Evolutionary conservation across 257 asterid genomes (phyloP), one percentile per base, ranked within the genome.

Genomic region (Capsicum rhomboideum): DNA sequence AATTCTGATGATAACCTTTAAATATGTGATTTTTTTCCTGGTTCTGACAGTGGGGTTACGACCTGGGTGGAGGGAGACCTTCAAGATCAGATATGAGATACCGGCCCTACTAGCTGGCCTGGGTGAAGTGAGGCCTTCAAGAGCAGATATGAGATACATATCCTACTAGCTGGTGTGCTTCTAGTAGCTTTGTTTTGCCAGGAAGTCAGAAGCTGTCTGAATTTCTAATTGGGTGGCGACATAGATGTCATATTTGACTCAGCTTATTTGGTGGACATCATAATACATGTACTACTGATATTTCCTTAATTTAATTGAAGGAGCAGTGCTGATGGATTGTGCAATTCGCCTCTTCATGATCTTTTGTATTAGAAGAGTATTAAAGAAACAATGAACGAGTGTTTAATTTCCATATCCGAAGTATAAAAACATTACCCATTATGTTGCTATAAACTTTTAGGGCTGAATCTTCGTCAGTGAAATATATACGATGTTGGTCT

Each of bases 41-140:
- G 79, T 58, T 29, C 75, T 83, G 89, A 85, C 95, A 97, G 99
- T 95, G 99, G 99, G 97, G 99, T 78, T 95, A 93, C 71, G 97
- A 91, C 82, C 74, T 87, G 86, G 83, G 88, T 61, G 85, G 91
- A 44, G 88, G 91, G 31, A 93, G 99, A 85, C 94, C 99, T 81
- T 87, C 98, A 18, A 95, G 99, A 31, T 79, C 97, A 52, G 98
- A 95, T 91, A 77, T 89, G 88, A 90, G 99, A 87, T 97, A 93
- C 72, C 87, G 99, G 87, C 99, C 99, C 40, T 95, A 95, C 85
- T 64, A 64, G 72, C n/a, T 64, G 98, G 92, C 82, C 83, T 87
- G 86, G 82, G 87, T 53, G 84, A 89, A 69, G 85, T 90, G 29
- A 92, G 98, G 83, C 93, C 97, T 75, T 85, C 97, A 17, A 94